Evolutionary conservation across 257 asterid genomes (phyloP), one percentile per base, ranked within the genome.

Genomic region (Lithospermum erythrorhizon): DNA sequence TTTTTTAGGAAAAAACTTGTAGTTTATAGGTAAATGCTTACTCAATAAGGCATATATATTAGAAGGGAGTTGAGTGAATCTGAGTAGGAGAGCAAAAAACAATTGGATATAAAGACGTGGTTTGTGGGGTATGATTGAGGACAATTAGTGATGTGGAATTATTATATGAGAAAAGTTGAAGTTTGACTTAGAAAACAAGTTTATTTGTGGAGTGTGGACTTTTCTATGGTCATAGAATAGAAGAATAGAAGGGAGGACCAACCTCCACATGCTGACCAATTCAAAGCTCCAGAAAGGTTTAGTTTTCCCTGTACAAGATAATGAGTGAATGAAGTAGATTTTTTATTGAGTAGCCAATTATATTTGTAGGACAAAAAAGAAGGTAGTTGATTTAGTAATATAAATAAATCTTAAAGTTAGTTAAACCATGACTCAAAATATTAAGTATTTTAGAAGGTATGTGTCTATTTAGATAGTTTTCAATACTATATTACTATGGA

Each of bases 101-200:
- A 63, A 65, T 35, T 75, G 80, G 52, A 81, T 78, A 58, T 76
- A 76, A 76, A 79, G 74, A 71, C 16, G 48, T 17, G 49, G 25
- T 24, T 21, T 68, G 75, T 65, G 54, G 27, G 70, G 54, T 59
- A 58, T 57, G 59, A 54, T 37, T 53, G 37, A 60, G 60, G 61
- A 41, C 18, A 21, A 29, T n/a, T 66, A 64, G 67, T 70, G 65
- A 9, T 78, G 76, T 73, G 82, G 85, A 80, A 74, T 64, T 75
- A 53, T n/a, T 70, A 76, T 62, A 68, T 64, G 58, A 70, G 72
- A n/a, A n/a, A n/a, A 65, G 78, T 71, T 79, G 90, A 77, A 78
- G 65, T 75, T 83, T 88, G 95, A 88, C 94, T 48, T 70, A 73
- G 95, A 84, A 82, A 86, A 65, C 86, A 85, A 80, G 84, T 77